Base-by-base conservation (phyloP, 2,329 filamentous ascomycete species). In the Malbranchea zuffiana region DNA sequence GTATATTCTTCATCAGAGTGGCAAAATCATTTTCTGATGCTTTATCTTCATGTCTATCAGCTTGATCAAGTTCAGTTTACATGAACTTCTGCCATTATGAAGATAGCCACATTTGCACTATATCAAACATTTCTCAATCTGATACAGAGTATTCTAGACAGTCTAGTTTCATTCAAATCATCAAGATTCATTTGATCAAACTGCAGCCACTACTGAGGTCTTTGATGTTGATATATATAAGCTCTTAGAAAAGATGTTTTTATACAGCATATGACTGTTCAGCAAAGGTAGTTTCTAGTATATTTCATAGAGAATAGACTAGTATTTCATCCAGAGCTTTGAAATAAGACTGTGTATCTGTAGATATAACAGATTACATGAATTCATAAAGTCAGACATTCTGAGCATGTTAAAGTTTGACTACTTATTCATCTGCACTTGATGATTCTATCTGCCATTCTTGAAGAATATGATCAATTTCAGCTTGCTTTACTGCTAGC, bases 381-480 rank as follows among this genome's bases (percentile, higher is more conserved):
- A 32, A 32, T 15, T 13, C 16, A 15, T 18, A 32, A 18, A 32
- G 30, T 18, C 30, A 32, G 10, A 13, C 21, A 18, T 32, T 32
- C 16, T 17, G 21, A 10, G 7, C 30, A 18, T 15, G 10, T 18
- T 18, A 32, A 17, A 32, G 10, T n/a, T 37, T 37, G n/a, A n/a
- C n/a, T n/a, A n/a, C n/a, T n/a, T n/a, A n/a, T n/a, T n/a, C n/a
- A n/a, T n/a, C n/a, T n/a, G n/a, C n/a, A n/a, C n/a, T n/a, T n/a
- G n/a, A n/a, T n/a, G n/a, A n/a, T n/a, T n/a, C n/a, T n/a, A n/a
- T n/a, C n/a, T n/a, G n/a, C n/a, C n/a, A n/a, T n/a, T n/a, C n/a
- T n/a, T n/a, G n/a, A n/a, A n/a, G n/a, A n/a, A n/a, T n/a, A n/a
- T n/a, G n/a, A n/a, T n/a, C n/a, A n/a, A n/a, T n/a, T n/a, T n/a